Evolutionary conservation across 2,329 filamentous ascomycete species (phyloP), one percentile per base, ranked within the genome.

Genomic region (Monilinia aucupariae): DNA sequence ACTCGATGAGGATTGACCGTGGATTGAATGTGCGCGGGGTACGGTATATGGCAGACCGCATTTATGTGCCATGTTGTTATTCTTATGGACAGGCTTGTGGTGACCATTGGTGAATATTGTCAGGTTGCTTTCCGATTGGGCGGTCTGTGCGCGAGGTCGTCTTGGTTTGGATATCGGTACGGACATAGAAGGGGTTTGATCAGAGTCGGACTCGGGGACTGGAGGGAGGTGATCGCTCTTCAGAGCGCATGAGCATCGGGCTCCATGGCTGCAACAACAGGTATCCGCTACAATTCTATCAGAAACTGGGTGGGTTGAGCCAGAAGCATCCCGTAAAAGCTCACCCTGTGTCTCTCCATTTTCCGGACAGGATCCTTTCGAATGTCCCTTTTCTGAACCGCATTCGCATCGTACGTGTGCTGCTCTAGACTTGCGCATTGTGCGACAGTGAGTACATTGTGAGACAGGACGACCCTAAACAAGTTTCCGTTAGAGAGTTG

Each of bases 381-480:
- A 85, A 80, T 89, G 88, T 66, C 87, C 86, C 82, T 96, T 97
- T 78, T 96, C 72, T 75, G 91, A 91, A 76, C 91, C 92, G 77
- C 94, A 99, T 78, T 97, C 92, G 79, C 94, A 99, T 78, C 94
- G 96, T 74, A 94, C 85, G 78, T 97, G 94, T 68, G 93, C 91
- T 64, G 92, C 88, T 72, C 94, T 91, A 77, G 91, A 93, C 83
- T 97, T 97, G 80, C 94, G 92, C 82, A 96, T 89, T 70, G 89
- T 86, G 76, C 94, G 93, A 79, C 94, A 99, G 79, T 99, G 94
- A 70, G 91, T 85, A 79, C 94, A 99, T 87, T 99, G 94, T 72
- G 94, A 96, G 71, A 97, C 92, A 66, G 94, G 94, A 67, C 93
- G 90, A 74, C 93, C 93, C 81, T 74, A 59, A 27, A 59, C 22